Conservation (phyloP, 1,139 yeast species). For the Saccharomyces hybrid region DNA sequence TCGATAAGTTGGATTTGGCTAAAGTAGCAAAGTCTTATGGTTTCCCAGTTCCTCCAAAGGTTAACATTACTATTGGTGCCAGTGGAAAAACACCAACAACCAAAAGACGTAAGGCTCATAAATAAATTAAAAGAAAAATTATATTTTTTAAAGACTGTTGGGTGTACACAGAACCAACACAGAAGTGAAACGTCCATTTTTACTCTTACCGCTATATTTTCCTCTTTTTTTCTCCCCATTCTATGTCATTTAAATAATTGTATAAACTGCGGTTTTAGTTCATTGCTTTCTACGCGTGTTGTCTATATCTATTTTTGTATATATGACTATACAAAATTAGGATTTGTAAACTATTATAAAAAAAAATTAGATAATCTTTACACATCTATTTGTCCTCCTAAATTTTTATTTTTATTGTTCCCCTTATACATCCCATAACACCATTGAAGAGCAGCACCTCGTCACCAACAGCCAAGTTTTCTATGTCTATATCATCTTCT, state of each 20-base stretch:
- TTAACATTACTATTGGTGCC: slow-evolving; percentile 89
- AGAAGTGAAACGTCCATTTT: not conserved
- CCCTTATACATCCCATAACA: slow-evolving; percentile 70
- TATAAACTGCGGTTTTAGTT: not conserved
- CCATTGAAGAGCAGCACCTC: slow-evolving; percentile 71
- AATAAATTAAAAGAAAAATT: slow-evolving; percentile 2
- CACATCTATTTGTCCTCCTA: not conserved
- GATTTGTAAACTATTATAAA: not conserved
- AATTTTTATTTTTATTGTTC: slow-evolving; percentile 34
- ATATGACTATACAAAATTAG: not conserved
- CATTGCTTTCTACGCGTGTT: not conserved
- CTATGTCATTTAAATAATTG: not conserved
- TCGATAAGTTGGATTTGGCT: slow-evolving; percentile 85
- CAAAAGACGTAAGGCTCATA: slow-evolving; percentile 27
- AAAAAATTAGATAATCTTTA: not conserved
- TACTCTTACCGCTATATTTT: not conserved
- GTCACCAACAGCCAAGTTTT: slow-evolving; percentile 52
- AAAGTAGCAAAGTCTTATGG: slow-evolving; percentile 96
- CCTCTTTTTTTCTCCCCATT: not conserved
- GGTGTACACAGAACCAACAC: not conserved
- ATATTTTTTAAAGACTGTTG: not conserved
- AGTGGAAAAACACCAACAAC: slow-evolving; percentile 53
- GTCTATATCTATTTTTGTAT: not conserved
- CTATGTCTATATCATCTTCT: slow-evolving; percentile 45
- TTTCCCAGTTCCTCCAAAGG: slow-evolving; percentile 92